Percentiles rank a stretch among this genome's conserved stretches.
These are phyloP conservation scores for Salisapilia sapeloensis DNA, from an alignment of 352 stramenopile species.

Conservation along the genomic window DNA sequence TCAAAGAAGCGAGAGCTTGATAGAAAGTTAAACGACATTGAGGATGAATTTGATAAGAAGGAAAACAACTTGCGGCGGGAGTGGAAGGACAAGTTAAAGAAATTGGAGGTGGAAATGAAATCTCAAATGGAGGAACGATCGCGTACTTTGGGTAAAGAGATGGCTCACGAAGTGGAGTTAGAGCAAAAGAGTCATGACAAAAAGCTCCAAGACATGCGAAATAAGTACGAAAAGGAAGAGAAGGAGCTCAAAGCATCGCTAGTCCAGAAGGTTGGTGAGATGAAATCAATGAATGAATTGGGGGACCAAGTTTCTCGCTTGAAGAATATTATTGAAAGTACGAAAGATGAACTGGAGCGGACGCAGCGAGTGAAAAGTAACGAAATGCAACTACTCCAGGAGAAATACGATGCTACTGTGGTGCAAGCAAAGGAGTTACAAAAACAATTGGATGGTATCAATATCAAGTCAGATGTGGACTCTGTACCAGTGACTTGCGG, in stretches of 20 bases:
- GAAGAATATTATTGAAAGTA: too few relatives aligned
- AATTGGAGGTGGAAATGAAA: constrained; percentile 31
- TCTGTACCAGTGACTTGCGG: too few relatives aligned
- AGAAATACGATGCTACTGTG: too few relatives aligned
- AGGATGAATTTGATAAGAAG: constrained; percentile 50
- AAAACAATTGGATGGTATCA: too few relatives aligned
- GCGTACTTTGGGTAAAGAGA: constrained; percentile 36
- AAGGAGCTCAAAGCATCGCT: constrained; percentile 15
- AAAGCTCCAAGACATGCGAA: constrained; percentile 21
- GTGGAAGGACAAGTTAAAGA: constrained; percentile 49
- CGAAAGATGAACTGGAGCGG: too few relatives aligned
- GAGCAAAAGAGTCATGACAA: constrained; percentile 17
- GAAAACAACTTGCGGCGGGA: constrained; percentile 28
- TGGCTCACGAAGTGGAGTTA: constrained; percentile 21
- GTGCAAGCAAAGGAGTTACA: too few relatives aligned
- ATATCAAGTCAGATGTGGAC: too few relatives aligned
- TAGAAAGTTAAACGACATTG: constrained; percentile 48
- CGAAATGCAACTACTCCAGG: too few relatives aligned
- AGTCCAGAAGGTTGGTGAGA: constrained; percentile 4
- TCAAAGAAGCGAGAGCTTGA: constrained; percentile 39
- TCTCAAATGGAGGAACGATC: constrained; percentile 19
- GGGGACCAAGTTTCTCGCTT: constrained; percentile 2
- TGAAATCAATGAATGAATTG: constrained; percentile 5
- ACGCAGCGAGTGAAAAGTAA: too few relatives aligned
- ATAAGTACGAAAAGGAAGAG: constrained; percentile 15